phyloP scores from a whole-genome alignment of 495 filamentous ascomycete species.

The Chaetomium cochliodes region DNA sequence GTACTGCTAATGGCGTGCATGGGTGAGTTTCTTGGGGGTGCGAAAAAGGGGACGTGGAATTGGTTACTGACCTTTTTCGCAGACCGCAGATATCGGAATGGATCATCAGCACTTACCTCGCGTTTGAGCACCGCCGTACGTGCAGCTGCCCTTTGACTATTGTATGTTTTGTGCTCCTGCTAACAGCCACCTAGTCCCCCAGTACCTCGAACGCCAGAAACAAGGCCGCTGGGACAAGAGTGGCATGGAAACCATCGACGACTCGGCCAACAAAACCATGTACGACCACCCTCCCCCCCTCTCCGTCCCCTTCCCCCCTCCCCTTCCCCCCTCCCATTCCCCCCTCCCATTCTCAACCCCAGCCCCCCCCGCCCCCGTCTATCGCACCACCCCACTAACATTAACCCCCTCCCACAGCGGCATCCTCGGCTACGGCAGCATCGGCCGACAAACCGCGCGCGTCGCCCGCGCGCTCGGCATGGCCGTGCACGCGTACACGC shows the following conservation, averaged over 20 bases:
- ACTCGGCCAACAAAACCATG: slow-evolving; percentile 49
- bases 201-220: slow-evolving; percentile 54
- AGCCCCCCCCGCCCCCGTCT: too few relatives aligned
- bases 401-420: slow-evolving; percentile 46
- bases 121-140: slow-evolving; percentile 49
- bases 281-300: slow-evolving; percentile 26
- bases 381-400: not conserved
- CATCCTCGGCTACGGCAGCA: slow-evolving; percentile 81
- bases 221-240: slow-evolving; percentile 50
- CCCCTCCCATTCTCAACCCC: too few relatives aligned
- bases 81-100: slow-evolving; percentile 81
- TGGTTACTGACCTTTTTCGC: not conserved
- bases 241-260: slow-evolving; percentile 37
- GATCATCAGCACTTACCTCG: slow-evolving; percentile 56
- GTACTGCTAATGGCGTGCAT: slow-evolving; percentile 73
- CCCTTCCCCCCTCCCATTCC: not conserved
- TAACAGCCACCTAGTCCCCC: slow-evolving; percentile 41
- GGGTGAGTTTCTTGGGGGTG: slow-evolving; percentile 40
- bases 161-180: not conserved
- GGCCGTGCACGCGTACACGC: slow-evolving; percentile 79
- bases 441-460: slow-evolving; percentile 74
- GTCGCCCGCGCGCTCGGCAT: slow-evolving; percentile 73
- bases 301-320: not conserved
- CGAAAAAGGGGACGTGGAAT: not conserved
- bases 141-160: slow-evolving; percentile 26